phyloP scores from a whole-genome alignment of 2,329 filamentous ascomycete species.

The Acephala macrosclerotiorum region DNA sequence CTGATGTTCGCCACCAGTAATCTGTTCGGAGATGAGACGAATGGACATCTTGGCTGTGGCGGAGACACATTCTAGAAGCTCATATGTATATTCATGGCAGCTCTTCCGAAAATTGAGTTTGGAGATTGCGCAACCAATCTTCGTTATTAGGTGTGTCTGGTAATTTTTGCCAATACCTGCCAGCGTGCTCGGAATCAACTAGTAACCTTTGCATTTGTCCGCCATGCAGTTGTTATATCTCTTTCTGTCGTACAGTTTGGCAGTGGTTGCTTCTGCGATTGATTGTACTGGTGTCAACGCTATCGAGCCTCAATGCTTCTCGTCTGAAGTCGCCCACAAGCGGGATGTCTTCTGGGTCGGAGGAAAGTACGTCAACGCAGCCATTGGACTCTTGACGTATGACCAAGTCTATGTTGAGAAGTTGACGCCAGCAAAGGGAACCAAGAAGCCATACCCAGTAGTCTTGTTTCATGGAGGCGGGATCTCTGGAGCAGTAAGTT shows the following conservation, averaged over 20 bases:
- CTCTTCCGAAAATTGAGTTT: slow-evolving; percentile 9
- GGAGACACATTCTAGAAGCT: slow-evolving; percentile 10
- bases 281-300: slow-evolving; percentile 30
- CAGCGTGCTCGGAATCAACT: neutral
- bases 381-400: slow-evolving; percentile 27
- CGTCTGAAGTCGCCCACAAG: slow-evolving; percentile 28
- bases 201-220: slow-evolving; percentile 3
- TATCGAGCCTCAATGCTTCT: slow-evolving; percentile 31
- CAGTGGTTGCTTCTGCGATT: slow-evolving; percentile 5
- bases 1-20: neutral
- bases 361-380: slow-evolving; percentile 28
- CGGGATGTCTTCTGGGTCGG: slow-evolving; percentile 34
- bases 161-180: neutral
- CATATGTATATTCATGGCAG: slow-evolving; percentile 9
- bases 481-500: slow-evolving; percentile 28
- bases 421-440: slow-evolving; percentile 44
- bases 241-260: slow-evolving; percentile 18
- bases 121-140: neutral
- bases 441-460: slow-evolving; percentile 25
- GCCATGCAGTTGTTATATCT: slow-evolving; percentile 4
- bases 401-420: slow-evolving; percentile 61
- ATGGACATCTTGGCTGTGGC: neutral
- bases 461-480: slow-evolving; percentile 33
- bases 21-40: slow-evolving; percentile 11
- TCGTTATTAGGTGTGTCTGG: slow-evolving; percentile 1